These are phyloP conservation scores for Dysphania ambrosioides DNA, from an alignment of 148 eudicot species.

Conservation along the genomic window DNA sequence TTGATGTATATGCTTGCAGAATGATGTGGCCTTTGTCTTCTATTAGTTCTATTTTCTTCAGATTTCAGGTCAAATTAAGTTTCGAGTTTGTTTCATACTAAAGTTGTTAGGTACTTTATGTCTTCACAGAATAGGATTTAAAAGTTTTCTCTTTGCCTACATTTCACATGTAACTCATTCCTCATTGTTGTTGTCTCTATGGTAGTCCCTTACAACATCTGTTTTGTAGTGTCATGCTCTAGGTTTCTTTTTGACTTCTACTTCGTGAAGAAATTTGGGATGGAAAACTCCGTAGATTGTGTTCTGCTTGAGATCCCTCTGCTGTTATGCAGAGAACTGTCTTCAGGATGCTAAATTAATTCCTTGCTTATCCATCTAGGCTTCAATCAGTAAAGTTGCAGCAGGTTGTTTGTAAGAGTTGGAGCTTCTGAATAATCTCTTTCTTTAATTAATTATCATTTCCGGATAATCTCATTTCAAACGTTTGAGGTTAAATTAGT, in stretches of 20 bases:
- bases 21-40: neutral
- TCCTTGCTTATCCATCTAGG: neutral
- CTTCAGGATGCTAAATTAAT: neutral
- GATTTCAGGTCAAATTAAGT: too few relatives aligned
- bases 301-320: neutral
- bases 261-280: neutral
- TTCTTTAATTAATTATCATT: too few relatives aligned
- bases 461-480: neutral
- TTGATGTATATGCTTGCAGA: neutral
- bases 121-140: too few relatives aligned
- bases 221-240: neutral
- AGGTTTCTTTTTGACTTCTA: neutral
- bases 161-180: neutral
- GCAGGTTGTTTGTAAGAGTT: neutral
- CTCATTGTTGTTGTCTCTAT: neutral
- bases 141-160: neutral
- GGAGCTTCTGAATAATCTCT: neutral
- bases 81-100: neutral
- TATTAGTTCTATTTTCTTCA: too few relatives aligned
- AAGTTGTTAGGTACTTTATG: too few relatives aligned
- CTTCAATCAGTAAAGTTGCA: neutral
- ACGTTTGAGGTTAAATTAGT: neutral
- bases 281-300: neutral
- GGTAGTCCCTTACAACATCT: neutral
- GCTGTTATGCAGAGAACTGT: neutral